Evolutionary conservation across 2,329 filamentous ascomycete genomes (phyloP).

Genomic region (Arthrobotrys sphaeroides): DNA sequence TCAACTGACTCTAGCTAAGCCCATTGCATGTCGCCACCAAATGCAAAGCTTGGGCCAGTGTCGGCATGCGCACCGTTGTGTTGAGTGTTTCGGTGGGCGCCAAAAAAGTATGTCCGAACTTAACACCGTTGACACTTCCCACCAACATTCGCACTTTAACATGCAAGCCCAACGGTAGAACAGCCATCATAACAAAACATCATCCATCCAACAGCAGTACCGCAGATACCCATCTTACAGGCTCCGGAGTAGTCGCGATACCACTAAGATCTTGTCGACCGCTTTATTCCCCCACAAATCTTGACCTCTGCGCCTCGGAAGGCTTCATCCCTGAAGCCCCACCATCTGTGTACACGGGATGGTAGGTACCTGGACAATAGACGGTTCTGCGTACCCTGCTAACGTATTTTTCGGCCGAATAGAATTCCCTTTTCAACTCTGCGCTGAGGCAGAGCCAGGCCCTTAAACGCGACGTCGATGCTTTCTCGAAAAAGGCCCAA

Average conservation of each 20-base stretch:
- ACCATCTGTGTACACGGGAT: background rate
- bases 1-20: no score
- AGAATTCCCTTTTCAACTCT: conserved; percentile 88
- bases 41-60: background rate
- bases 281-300: background rate
- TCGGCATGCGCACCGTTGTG: background rate
- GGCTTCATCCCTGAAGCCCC: conserved; percentile 35
- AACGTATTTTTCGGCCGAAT: background rate
- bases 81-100: conserved; percentile 24
- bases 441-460: conserved; percentile 84
- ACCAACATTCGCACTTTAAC: conserved; percentile 3
- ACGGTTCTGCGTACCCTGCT: background rate
- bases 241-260: background rate
- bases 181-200: background rate
- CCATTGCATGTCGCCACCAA: no score
- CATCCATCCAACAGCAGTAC: background rate
- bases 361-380: background rate
- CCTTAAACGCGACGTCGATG: conserved; percentile 78
- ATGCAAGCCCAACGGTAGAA: background rate
- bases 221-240: background rate
- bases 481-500: conserved; percentile 66
- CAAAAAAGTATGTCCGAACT: conserved; percentile 32
- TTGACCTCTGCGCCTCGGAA: background rate
- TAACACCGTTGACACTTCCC: conserved; percentile 52
- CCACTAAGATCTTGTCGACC: background rate